Conservation (phyloP, 2,329 filamentous ascomycete genomes). For the Penicillium oxalicum region DNA sequence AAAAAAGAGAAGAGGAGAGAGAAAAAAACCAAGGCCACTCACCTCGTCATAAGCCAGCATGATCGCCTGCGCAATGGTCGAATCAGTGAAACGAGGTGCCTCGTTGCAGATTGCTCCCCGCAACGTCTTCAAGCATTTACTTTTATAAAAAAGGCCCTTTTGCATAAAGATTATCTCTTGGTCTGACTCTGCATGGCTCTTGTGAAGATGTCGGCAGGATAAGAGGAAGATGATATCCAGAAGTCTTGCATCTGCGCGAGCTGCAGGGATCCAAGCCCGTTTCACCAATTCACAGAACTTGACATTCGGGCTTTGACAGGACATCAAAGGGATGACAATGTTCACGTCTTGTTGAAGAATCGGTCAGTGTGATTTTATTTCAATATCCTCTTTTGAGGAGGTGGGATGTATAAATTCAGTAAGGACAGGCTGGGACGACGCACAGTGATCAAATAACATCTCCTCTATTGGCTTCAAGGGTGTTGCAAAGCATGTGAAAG, state of each 20-base stretch:
- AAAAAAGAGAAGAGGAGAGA: no score
- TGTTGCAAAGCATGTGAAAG: conserved; percentile 13
- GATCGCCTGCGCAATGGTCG: conserved; percentile 13
- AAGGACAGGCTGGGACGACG: no score
- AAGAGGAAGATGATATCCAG: conserved; percentile 13
- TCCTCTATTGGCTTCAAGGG: conserved; percentile 9
- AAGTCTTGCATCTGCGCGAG: conserved; percentile 10
- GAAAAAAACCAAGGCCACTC: background rate
- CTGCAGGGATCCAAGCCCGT: conserved; percentile 9
- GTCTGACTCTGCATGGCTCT: background rate
- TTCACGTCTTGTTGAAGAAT: conserved; percentile 3
- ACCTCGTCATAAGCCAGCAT: conserved; percentile 22
- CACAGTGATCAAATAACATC: conserved; percentile 19
- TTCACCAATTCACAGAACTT: conserved; percentile 5
- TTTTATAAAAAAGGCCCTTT: conserved; percentile 6
- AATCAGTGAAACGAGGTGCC: conserved; percentile 11
- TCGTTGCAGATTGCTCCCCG: conserved; percentile 5
- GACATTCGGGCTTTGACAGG: conserved; percentile 2
- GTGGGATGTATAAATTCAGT: no score
- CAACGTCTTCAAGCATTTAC: conserved; percentile 1
- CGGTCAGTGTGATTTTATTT: no score
- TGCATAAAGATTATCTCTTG: background rate
- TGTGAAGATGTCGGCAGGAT: conserved; percentile 12
- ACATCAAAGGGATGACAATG: conserved; percentile 7
- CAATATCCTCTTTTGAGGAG: no score